Evolutionary conservation across 192 early-diverging fungal genomes (phyloP), one percentile per base, ranked within the genome.

Genomic region (Bifiguratus adelaidae): DNA sequence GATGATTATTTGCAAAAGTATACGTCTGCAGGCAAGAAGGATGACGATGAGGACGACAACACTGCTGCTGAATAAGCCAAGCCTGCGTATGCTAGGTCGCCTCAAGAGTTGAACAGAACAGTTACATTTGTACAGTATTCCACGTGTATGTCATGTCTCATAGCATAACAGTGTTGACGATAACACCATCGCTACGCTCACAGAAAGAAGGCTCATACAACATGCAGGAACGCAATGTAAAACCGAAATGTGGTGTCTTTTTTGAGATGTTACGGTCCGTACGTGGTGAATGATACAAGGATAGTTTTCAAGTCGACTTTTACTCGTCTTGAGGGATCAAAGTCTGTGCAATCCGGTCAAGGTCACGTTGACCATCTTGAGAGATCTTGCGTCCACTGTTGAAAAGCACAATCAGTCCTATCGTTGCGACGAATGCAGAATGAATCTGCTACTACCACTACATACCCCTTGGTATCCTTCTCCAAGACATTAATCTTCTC

Each of bases 401-500:
- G 32, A n/a, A 9, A n/a, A 9, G 32, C 32, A 33, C 32, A 33
- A 33, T 33, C 32, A 9, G n/a, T 33, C 32, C 32, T 33, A 33
- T n/a, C 32, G 8, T 9, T 33, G 32, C n/a, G 8, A 8, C n/a
- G 32, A 33, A 33, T 33, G 8, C 32, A 9, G 8, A 33, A 8
- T n/a, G n/a, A 8, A 9, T 33, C 32, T 33, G 8, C 32, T 15
- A 11, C 32, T 15, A 0, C 32, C 1, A 11, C 32, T 24, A 33
- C 68, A 34, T 77, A 80, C 77, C 84, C 83, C 68, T 83, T 77
- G 59, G 78, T 63, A 68, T 91, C 89, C 80, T 89, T 77, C 75
- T 97, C 88, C 42, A 97, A 70, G 38, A 99, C 85, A 71, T 86
- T 89, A 68, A 99, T 86, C 88, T 97, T 94, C 85, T 97, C 96